Evolutionary conservation across 306 rosid species (phyloP), one percentile per base, ranked within the genome.

Genomic region (Quillaja saponaria): DNA sequence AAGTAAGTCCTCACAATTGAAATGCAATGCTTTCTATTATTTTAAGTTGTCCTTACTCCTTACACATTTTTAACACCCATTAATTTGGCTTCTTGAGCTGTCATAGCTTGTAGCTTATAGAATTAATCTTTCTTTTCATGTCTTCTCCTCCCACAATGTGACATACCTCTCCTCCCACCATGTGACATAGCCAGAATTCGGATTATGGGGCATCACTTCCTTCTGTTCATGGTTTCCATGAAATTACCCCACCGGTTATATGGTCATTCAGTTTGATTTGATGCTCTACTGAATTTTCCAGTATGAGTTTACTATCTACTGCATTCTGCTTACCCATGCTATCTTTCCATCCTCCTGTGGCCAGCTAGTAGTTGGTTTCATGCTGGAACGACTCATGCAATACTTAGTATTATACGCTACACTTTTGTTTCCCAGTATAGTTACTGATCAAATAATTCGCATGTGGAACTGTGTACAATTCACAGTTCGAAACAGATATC

Each of bases 401-500:
- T 79, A 60, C 78, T 80, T 87, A 81, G 80, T 68, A 74, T 81
- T 67, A 63, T 77, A 34, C 76, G 76, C 82, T 84, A 64, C 55
- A 63, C 72, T 69, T 66, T 66, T 71, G 35, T 75, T 78, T 74
- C 71, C 71, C 87, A 53, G 65, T 78, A 37, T 74, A 80, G 81
- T 78, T 87, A 81, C 95, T 87, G 78, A 87, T 90, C 80, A 82
- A 81, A 74, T 80, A 78, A 80, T 90, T 89, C 81, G 69, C 85
- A 82, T 73, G 67, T 87, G 86, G 94, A 83, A 85, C 87, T 85
- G 88, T 81, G 88, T 64, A 57, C 77, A 78, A 85, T 81, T 70
- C 84, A 83, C 94, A 81, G 87, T 86, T 84, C 77, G 69, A 71
- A 75, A 78, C 90, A 91, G 92, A 87, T 85, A 60, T 83, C 82